Conservation (phyloP, 805 yeast genomes). For the Kodamaea fukazawae region DNA sequence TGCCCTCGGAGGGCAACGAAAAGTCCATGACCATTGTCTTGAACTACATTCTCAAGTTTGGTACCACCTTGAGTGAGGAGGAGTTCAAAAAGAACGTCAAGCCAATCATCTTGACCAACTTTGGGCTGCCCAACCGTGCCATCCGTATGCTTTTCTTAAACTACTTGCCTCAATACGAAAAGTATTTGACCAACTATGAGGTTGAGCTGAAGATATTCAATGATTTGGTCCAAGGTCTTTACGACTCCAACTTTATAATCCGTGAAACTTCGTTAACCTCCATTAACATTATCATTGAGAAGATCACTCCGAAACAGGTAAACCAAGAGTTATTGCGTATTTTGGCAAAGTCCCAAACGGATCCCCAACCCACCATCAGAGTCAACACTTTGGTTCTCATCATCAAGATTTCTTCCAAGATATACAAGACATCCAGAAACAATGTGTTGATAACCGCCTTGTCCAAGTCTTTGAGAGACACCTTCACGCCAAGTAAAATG, state of each 20-base stretch:
- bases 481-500: conserved; percentile 68
- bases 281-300: conserved; percentile 56
- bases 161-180: conserved; percentile 54
- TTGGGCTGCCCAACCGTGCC: conserved; percentile 68
- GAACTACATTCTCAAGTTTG: conserved; percentile 39
- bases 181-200: conserved; percentile 52
- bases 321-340: conserved; percentile 81
- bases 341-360: conserved; percentile 79
- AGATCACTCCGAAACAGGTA: conserved; percentile 72
- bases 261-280: conserved; percentile 78
- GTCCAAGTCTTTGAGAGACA: conserved; percentile 77
- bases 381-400: conserved; percentile 73
- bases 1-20: conserved; percentile 8
- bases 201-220: conserved; percentile 69
- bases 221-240: conserved; percentile 72
- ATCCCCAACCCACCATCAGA: conserved; percentile 70
- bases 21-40: conserved; percentile 36
- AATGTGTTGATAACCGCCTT: conserved; percentile 85
- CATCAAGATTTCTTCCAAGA: conserved; percentile 58
- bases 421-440: conserved; percentile 56
- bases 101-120: conserved; percentile 65
- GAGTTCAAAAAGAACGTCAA: conserved; percentile 45
- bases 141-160: conserved; percentile 70
- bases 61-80: conserved; percentile 25
- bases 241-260: conserved; percentile 78